Percentiles rank a stretch among this genome's conserved stretches.
Conservation (phyloP, 2,329 filamentous ascomycete species). For the Talaromyces marneffei region DNA sequence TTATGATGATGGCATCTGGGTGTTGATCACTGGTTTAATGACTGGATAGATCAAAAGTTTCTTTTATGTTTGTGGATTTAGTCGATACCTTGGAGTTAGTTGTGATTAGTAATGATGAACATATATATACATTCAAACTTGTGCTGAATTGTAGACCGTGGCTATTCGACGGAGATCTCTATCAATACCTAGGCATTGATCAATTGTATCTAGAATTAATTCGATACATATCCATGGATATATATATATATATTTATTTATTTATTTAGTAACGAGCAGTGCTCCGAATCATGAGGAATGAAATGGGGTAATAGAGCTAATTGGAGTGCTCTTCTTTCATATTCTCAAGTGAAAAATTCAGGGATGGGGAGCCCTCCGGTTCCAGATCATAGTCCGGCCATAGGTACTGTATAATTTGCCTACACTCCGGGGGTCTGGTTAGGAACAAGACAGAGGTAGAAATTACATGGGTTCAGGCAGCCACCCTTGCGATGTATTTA, state of each 20-base stretch:
- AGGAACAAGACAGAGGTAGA: too few relatives aligned
- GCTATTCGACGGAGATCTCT: too few relatives aligned
- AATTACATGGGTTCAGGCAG: neutral
- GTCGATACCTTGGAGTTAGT: slow-evolving; percentile 14
- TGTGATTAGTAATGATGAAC: slow-evolving; percentile 9
- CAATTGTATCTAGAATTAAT: neutral
- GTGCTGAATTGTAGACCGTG: too few relatives aligned
- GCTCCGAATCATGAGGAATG: neutral
- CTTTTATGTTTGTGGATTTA: slow-evolving; percentile 11
- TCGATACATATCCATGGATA: too few relatives aligned
- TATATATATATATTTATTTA: too few relatives aligned
- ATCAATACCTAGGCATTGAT: neutral
- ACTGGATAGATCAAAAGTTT: slow-evolving; percentile 15
- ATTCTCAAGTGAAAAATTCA: neutral
- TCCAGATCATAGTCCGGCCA: neutral
- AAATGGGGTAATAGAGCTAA: neutral
- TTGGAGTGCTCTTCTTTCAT: neutral
- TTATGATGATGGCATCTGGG: slow-evolving; percentile 3
- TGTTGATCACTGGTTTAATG: slow-evolving; percentile 11
- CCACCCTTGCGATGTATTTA: neutral
- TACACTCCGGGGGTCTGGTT: too few relatives aligned
- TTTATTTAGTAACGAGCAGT: neutral
- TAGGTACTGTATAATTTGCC: neutral
- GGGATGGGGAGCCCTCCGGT: neutral
- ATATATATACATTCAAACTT: too few relatives aligned